These are phyloP conservation scores for Ogataea methylovora DNA, from an alignment of 805 yeast species.

Conservation along the genomic window DNA sequence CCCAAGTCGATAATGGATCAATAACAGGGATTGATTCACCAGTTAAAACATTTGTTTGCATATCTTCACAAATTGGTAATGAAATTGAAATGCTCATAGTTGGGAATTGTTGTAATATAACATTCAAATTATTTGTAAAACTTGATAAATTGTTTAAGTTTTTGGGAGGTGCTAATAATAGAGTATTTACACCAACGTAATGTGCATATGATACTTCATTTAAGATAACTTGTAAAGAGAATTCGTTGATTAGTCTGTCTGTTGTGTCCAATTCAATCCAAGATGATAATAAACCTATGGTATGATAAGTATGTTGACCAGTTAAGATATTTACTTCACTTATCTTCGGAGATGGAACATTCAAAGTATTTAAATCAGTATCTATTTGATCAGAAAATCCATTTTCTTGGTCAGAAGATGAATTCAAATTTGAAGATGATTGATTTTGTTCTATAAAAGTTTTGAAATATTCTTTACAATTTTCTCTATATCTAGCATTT, in stretches of 20 bases:
- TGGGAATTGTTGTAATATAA: slow-evolving; percentile 20
- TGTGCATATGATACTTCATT: slow-evolving; percentile 54
- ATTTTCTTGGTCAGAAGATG: background rate
- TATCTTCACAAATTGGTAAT: slow-evolving; percentile 41
- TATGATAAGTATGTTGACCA: slow-evolving; percentile 31
- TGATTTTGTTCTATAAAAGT: slow-evolving; percentile 15
- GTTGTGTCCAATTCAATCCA: slow-evolving; percentile 64
- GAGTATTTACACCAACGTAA: slow-evolving; percentile 47
- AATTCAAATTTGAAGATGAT: too few species aligned
- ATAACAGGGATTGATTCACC: slow-evolving; percentile 19
- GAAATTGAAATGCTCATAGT: slow-evolving; percentile 37
- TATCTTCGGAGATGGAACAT: slow-evolving; percentile 32
- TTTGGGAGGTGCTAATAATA: slow-evolving; percentile 60
- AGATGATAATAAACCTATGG: slow-evolving; percentile 54
- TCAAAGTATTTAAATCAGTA: slow-evolving; percentile 14
- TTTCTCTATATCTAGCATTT: slow-evolving; percentile 39
- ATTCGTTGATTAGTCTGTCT: slow-evolving; percentile 39
- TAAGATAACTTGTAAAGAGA: slow-evolving; percentile 48
- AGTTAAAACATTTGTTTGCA: slow-evolving; percentile 7
- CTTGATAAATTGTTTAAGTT: slow-evolving; percentile 45
- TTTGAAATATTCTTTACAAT: slow-evolving; percentile 31
- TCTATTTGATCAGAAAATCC: slow-evolving; percentile 1
- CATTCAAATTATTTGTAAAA: slow-evolving; percentile 34
- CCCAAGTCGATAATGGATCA: slow-evolving; percentile 60
- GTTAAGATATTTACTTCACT: slow-evolving; percentile 35